phyloP scores from a whole-genome alignment of 2,329 filamentous ascomycete genomes.

The Trematosphaeria pertusa region DNA sequence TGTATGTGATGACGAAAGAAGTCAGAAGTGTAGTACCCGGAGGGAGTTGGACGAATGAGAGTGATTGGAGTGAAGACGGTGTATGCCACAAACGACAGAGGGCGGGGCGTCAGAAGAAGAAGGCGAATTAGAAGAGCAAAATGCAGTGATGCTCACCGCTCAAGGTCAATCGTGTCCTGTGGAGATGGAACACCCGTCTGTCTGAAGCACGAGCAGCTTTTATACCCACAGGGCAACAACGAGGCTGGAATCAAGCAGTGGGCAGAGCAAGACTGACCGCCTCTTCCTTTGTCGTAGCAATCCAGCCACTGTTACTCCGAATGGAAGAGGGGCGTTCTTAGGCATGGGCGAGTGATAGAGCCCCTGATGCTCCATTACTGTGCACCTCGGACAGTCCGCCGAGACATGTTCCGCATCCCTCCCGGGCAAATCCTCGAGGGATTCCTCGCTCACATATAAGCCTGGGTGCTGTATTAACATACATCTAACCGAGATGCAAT shows the following conservation, averaged over 20 bases:
- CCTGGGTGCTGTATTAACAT: too few relatives aligned
- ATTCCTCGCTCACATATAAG: too few relatives aligned
- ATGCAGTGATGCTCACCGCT: too few relatives aligned
- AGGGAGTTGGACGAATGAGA: background rate
- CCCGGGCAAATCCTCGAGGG: too few relatives aligned
- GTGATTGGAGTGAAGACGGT: background rate
- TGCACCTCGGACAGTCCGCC: too few relatives aligned
- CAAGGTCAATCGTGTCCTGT: too few relatives aligned
- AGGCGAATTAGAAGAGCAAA: too few relatives aligned
- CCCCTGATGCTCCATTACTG: background rate
- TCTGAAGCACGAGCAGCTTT: background rate
- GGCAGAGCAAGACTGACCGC: too few relatives aligned
- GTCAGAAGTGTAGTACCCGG: background rate
- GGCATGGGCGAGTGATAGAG: background rate
- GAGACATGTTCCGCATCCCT: too few relatives aligned
- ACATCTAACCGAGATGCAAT: background rate
- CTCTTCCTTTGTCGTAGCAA: conserved; percentile 7
- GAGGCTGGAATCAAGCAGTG: conserved; percentile 3
- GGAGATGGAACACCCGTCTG: too few relatives aligned
- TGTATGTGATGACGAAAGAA: background rate
- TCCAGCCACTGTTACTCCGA: conserved; percentile 15
- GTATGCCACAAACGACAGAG: background rate
- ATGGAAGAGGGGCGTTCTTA: conserved; percentile 8
- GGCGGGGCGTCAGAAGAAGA: background rate
- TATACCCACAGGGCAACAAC: conserved; percentile 1